Conservation (phyloP, 1,139 yeast species). For the Kodamaea plutei region DNA sequence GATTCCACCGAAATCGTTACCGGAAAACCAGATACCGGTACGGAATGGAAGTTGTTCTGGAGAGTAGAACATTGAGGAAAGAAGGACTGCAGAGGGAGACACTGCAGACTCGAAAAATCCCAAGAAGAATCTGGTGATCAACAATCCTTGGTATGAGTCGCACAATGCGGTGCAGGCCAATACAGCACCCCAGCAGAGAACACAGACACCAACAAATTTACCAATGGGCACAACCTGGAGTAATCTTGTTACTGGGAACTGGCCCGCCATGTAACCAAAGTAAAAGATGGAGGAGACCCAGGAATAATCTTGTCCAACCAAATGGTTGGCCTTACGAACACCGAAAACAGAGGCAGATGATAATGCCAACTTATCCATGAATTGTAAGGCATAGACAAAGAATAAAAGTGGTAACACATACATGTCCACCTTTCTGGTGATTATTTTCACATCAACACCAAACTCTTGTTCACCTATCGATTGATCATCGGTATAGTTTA, state of each 20-base stretch:
- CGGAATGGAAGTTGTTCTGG: slow-evolving; percentile 23
- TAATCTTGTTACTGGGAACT: slow-evolving; percentile 36
- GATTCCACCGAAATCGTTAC: slow-evolving; percentile 8
- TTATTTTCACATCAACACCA: slow-evolving; percentile 4
- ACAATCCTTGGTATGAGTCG: slow-evolving; percentile 34
- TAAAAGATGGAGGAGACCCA: slow-evolving; percentile 41
- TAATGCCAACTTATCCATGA: slow-evolving; percentile 40
- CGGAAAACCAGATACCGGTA: slow-evolving; percentile 14
- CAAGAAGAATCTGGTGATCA: slow-evolving; percentile 38
- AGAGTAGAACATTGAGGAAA: slow-evolving; percentile 36
- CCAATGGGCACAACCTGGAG: slow-evolving; percentile 39
- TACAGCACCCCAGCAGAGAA: slow-evolving; percentile 41
- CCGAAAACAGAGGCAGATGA: slow-evolving; percentile 54
- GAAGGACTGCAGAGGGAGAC: slow-evolving; percentile 17
- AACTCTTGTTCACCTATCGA: neutral
- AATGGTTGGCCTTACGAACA: slow-evolving; percentile 25
- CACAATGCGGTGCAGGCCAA: slow-evolving; percentile 34
- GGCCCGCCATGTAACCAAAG: slow-evolving; percentile 46
- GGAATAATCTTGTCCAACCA: slow-evolving; percentile 36
- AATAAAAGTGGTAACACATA: slow-evolving; percentile 33
- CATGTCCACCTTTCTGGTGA: slow-evolving; percentile 23
- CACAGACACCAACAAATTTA: slow-evolving; percentile 33
- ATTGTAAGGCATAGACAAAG: slow-evolving; percentile 40
- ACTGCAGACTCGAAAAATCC: slow-evolving; percentile 19
- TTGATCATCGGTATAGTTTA: too few species aligned